A percentile compares a stretch with the other conserved stretches of the same genome.
phyloP scores from a whole-genome alignment of 805 yeast genomes.

The Wickerhamiella lipophila region DNA sequence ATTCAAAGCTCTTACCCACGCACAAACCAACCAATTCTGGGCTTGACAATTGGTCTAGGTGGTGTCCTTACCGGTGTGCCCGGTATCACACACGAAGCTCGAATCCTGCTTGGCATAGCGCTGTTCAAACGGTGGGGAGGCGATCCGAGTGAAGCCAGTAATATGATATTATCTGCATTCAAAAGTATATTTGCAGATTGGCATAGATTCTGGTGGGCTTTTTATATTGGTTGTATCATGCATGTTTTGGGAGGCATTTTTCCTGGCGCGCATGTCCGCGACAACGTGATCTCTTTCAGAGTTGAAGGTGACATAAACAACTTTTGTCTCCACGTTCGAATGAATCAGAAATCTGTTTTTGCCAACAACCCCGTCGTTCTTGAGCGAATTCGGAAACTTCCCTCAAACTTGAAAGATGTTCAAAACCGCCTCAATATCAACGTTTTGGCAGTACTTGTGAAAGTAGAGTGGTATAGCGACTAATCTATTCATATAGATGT shows the following conservation, averaged over 20 bases:
- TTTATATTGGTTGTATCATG: conserved; percentile 60
- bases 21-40: conserved; percentile 63
- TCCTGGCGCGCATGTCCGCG: conserved; percentile 68
- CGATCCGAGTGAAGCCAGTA: conserved; percentile 27
- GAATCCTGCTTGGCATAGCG: conserved; percentile 62
- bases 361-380: conserved; percentile 17
- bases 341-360: conserved; percentile 17
- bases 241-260: conserved; percentile 68
- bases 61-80: conserved; percentile 67
- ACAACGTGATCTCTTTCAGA: conserved; percentile 23
- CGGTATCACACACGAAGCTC: conserved; percentile 57
- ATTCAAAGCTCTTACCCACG: conserved; percentile 67
- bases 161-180: conserved; percentile 17
- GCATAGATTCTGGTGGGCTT: conserved; percentile 53
- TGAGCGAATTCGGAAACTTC: conserved; percentile 13
- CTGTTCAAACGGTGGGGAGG: conserved; percentile 77
- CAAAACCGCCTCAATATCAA: background rate
- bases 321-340: conserved; percentile 21
- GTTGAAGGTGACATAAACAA: conserved; percentile 17
- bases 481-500: background rate
- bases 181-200: conserved; percentile 19
- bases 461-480: conserved; percentile 11
- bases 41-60: conserved; percentile 56
- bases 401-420: background rate
- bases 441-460: background rate